Conservation (phyloP, 2,329 filamentous ascomycete genomes). For the Pseudogymnoascus sp. region DNA sequence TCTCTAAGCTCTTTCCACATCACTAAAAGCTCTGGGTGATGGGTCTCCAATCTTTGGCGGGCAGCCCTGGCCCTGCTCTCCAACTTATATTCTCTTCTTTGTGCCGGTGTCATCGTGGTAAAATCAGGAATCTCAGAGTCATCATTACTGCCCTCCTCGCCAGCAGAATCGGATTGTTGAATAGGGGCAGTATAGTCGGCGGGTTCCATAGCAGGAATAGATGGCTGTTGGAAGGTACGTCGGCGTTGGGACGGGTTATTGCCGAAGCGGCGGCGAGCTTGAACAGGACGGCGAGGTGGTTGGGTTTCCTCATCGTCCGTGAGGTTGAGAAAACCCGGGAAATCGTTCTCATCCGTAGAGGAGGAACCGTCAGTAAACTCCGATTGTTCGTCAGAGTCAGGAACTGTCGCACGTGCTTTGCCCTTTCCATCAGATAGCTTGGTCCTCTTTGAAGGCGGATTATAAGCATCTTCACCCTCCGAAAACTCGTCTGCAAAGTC, state of each 20-base stretch:
- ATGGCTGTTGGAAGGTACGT: not conserved
- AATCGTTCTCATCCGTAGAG: not conserved
- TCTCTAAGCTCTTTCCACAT: constrained; percentile 79
- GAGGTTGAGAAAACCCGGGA: not conserved
- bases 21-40: constrained; percentile 70
- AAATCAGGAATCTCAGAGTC: constrained; percentile 13
- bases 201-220: constrained; percentile 30
- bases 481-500: constrained; percentile 15
- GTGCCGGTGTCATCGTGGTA: constrained; percentile 14
- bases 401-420: constrained; percentile 21
- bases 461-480: constrained; percentile 17
- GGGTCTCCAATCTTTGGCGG: constrained; percentile 60
- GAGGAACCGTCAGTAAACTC: not conserved
- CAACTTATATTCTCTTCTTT: constrained; percentile 31
- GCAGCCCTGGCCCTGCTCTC: constrained; percentile 35
- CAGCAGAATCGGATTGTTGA: not conserved
- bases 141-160: not conserved
- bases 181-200: constrained; percentile 13
- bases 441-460: constrained; percentile 16
- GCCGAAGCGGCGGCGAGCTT: not conserved
- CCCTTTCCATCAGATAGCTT: constrained; percentile 16
- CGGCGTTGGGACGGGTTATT: not conserved
- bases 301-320: constrained; percentile 9
- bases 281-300: constrained; percentile 26
- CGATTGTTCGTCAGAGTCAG: constrained; percentile 20